Percentiles rank a stretch among this genome's conserved stretches.
Conservation (phyloP, 768 basidiomycete genomes). For the Rubroboletus satanas region DNA sequence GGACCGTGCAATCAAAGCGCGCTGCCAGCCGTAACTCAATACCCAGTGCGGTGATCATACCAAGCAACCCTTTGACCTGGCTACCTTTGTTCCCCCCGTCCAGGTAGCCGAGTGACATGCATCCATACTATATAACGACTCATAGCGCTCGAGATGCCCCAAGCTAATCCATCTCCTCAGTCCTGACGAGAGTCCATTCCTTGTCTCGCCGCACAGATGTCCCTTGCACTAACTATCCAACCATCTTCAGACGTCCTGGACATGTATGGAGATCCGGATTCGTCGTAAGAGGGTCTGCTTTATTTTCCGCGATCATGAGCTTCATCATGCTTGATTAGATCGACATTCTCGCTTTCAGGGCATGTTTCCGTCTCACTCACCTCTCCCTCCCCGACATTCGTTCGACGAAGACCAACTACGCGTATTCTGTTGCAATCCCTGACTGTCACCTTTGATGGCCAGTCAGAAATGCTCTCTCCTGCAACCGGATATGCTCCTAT, state of each 20-base stretch:
- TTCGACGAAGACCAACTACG: slow-evolving; percentile 43
- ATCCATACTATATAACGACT: slow-evolving; percentile 25
- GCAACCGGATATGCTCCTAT: slow-evolving; percentile 62
- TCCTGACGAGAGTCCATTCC: slow-evolving; percentile 9
- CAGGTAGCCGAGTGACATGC: slow-evolving; percentile 26
- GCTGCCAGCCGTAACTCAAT: slow-evolving; percentile 1
- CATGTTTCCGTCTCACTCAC: slow-evolving; percentile 65
- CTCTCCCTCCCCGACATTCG: slow-evolving; percentile 54
- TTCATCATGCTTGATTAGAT: slow-evolving; percentile 41
- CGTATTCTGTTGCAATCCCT: slow-evolving; percentile 66
- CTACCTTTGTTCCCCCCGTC: slow-evolving; percentile 31
- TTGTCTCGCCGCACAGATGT: slow-evolving; percentile 44
- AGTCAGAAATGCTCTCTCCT: slow-evolving; percentile 67
- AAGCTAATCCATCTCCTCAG: slow-evolving; percentile 15
- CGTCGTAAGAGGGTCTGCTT: slow-evolving; percentile 44
- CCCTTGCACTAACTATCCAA: slow-evolving; percentile 60
- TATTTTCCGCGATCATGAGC: neutral
- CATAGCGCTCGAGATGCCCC: neutral
- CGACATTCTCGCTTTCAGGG: slow-evolving; percentile 85
- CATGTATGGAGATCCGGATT: slow-evolving; percentile 68
- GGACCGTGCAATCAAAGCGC: neutral
- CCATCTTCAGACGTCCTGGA: slow-evolving; percentile 55
- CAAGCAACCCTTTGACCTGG: slow-evolving; percentile 6
- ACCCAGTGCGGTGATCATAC: slow-evolving; percentile 1
- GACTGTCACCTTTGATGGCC: slow-evolving; percentile 78